phyloP scores from a whole-genome alignment of 352 stramenopile species.

The Globisporangium perplexum region DNA sequence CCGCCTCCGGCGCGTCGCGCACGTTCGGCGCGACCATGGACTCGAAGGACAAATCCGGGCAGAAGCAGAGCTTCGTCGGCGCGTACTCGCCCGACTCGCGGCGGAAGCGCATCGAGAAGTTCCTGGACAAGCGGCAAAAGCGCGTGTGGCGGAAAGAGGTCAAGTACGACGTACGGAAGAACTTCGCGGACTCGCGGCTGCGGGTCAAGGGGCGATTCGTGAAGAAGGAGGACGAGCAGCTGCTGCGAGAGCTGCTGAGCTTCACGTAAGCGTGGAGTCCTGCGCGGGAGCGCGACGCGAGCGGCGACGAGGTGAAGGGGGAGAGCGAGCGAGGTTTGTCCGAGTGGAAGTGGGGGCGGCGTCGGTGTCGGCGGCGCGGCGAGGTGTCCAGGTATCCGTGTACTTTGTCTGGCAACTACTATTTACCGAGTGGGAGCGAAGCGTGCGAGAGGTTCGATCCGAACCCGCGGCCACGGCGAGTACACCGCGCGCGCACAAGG shows the following conservation, averaged over 20 bases:
- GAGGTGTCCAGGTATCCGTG: conserved; percentile 4
- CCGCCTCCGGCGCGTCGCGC: conserved; percentile 19
- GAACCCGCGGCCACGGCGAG: not conserved
- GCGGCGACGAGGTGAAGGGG: not conserved
- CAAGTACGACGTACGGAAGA: conserved; percentile 98
- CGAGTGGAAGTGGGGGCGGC: not conserved
- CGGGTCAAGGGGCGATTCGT: conserved; percentile 97
- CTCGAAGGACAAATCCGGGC: conserved; percentile 44
- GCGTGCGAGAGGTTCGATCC: conserved; percentile 1
- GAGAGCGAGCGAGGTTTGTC: not conserved
- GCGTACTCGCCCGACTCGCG: conserved; percentile 94
- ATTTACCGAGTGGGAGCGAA: conserved; percentile 14
- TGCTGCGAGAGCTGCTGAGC: conserved; percentile 79
- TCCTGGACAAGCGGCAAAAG: conserved; percentile 94
- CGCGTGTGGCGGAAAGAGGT: conserved; percentile 94
- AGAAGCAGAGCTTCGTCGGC: conserved; percentile 88
- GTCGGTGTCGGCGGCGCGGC: not conserved
- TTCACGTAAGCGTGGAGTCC: conserved; percentile 63
- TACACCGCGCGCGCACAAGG: not conserved
- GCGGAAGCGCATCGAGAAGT: conserved; percentile 91
- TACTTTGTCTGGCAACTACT: conserved; percentile 15
- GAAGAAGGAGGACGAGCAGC: conserved; percentile 96
- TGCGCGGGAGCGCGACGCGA: not conserved
- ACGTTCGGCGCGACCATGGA: conserved; percentile 34
- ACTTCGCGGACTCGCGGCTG: conserved; percentile 96